Evolutionary conservation across 2,329 filamentous ascomycete species (phyloP).

Genomic region (Coniella lustricola): DNA sequence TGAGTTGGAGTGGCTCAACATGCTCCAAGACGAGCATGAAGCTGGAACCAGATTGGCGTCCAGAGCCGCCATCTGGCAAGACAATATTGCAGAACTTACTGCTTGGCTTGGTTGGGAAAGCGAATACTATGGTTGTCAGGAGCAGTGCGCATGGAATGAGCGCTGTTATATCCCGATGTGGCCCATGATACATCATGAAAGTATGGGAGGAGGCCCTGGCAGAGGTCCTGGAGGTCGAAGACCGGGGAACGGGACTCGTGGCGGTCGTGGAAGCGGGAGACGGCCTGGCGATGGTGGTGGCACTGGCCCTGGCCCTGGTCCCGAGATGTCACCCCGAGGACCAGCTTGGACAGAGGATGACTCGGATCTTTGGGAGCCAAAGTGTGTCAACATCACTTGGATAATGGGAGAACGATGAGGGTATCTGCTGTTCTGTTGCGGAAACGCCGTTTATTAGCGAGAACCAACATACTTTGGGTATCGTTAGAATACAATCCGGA

Average conservation of each 20-base stretch:
- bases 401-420: slow-evolving; percentile 11
- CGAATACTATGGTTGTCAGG: slow-evolving; percentile 34
- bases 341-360: slow-evolving; percentile 22
- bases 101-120: slow-evolving; percentile 46
- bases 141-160: slow-evolving; percentile 35
- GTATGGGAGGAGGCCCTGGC: slow-evolving; percentile 6
- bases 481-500: too few species aligned
- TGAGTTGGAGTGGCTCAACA: slow-evolving; percentile 31
- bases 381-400: slow-evolving; percentile 18
- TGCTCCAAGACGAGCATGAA: background rate
- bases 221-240: slow-evolving; percentile 12
- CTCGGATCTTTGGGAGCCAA: slow-evolving; percentile 25
- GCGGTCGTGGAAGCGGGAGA: background rate
- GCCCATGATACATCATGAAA: slow-evolving; percentile 28
- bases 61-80: slow-evolving; percentile 22
- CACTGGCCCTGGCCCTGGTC: background rate
- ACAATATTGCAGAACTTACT: slow-evolving; percentile 33
- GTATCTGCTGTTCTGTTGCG: background rate
- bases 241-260: slow-evolving; percentile 8
- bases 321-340: slow-evolving; percentile 16
- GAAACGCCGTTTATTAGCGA: too few species aligned
- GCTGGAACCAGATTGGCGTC: slow-evolving; percentile 4
- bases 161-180: slow-evolving; percentile 45
- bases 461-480: too few species aligned
- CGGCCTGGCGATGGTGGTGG: slow-evolving; percentile 3